Percentiles rank a stretch among this genome's conserved stretches.
Evolutionary conservation across 768 basidiomycete species (phyloP).

Genomic region (Suillus subalutaceus): DNA sequence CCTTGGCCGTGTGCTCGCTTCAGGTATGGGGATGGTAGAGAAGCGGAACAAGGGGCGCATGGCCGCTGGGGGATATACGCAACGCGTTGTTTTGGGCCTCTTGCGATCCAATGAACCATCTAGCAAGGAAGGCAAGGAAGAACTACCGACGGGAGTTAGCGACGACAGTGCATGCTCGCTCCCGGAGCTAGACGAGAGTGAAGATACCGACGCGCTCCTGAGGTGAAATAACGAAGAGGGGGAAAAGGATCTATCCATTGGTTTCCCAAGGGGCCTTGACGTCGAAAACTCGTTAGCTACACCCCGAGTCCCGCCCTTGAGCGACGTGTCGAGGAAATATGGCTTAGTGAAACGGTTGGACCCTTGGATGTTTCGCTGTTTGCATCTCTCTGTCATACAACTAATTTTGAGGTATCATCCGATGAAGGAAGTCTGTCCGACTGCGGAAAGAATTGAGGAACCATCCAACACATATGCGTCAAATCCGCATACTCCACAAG

Average conservation of each 20-base stretch:
- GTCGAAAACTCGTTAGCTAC: constrained; percentile 14
- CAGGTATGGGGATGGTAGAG: constrained; percentile 4
- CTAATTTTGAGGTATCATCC: neutral
- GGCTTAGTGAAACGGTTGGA: neutral
- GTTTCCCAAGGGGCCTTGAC: constrained; percentile 9
- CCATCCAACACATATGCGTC: constrained; percentile 29
- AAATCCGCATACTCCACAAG: constrained; percentile 28
- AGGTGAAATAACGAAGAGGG: constrained; percentile 1
- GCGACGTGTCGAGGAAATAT: constrained; percentile 1
- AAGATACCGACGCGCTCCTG: neutral
- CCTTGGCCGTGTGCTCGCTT: constrained; percentile 3
- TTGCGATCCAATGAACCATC: neutral
- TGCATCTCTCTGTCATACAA: neutral
- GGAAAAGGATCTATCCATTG: neutral
- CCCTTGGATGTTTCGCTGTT: neutral
- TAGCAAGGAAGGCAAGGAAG: neutral
- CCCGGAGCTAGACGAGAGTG: constrained; percentile 9
- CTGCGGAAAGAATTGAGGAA: constrained; percentile 16
- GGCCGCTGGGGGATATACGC: neutral
- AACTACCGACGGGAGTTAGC: constrained; percentile 4
- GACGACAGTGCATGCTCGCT: constrained; percentile 6
- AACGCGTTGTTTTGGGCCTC: constrained; percentile 3
- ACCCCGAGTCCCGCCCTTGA: constrained; percentile 6
- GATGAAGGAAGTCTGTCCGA: neutral
- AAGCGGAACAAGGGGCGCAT: constrained; percentile 8